Percentiles rank a stretch among this genome's conserved stretches.
phyloP scores from a whole-genome alignment of 768 basidiomycete species.

The Trametes coccinea region DNA sequence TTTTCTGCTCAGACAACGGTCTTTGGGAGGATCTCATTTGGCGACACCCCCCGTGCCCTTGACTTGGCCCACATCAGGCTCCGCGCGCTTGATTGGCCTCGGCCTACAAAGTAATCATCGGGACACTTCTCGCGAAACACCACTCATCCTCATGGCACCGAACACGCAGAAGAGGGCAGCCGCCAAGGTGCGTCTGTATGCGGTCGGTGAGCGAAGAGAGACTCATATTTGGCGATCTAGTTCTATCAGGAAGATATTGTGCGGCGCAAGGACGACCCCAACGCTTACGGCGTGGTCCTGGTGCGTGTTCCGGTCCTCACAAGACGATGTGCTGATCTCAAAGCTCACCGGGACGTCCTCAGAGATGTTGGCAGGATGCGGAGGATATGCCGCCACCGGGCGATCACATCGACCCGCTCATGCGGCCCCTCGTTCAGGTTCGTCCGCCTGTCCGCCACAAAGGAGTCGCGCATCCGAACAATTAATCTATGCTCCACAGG shows the following conservation, averaged over 20 bases:
- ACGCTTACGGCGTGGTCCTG: slow-evolving; percentile 61
- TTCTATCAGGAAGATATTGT: slow-evolving; percentile 45
- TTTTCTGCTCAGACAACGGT: not conserved
- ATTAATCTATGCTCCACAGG: slow-evolving; percentile 32
- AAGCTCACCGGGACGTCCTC: slow-evolving; percentile 9
- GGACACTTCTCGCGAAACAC: not conserved
- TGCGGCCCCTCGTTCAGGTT: slow-evolving; percentile 61
- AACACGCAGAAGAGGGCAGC: slow-evolving; percentile 17
- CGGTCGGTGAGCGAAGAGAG: not conserved
- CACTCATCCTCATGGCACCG: slow-evolving; percentile 10
- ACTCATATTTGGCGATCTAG: slow-evolving; percentile 21
- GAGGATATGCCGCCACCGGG: slow-evolving; percentile 60
- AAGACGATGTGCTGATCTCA: not conserved
- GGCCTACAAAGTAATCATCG: not conserved
- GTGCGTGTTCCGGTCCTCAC: slow-evolving; percentile 39
- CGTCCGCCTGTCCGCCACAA: not conserved
- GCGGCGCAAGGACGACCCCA: slow-evolving; percentile 36
- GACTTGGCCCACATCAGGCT: not conserved
- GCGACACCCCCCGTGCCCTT: not conserved
- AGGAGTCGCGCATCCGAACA: not conserved
- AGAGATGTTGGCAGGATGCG: slow-evolving; percentile 90
- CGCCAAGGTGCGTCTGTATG: slow-evolving; percentile 13
- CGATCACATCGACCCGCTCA: slow-evolving; percentile 61
- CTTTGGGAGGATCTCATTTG: not conserved
- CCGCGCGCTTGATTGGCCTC: slow-evolving; percentile 1